Evolutionary conservation across 495 filamentous ascomycete species (phyloP), one percentile per base, ranked within the genome.

Genomic region (Lasiosphaeria miniovina): DNA sequence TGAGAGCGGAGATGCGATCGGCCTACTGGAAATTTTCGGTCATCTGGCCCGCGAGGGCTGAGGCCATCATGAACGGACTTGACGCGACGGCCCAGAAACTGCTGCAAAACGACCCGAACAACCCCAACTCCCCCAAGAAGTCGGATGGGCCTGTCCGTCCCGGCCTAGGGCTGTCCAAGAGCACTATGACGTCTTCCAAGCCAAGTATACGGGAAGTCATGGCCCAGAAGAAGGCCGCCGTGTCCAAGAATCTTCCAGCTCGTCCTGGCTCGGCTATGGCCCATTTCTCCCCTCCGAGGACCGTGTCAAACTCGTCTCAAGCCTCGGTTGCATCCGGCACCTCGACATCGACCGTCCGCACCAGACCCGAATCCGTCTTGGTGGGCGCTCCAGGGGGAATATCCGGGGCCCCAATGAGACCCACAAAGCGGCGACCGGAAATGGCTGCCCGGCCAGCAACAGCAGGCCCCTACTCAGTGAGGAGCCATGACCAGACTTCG

Each of bases 11-110:
- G 34, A 91, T 90, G 83, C 84, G 94, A 64, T 76, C 81, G 36
- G 89, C 90, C 3, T 98, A 89, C 70, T 97, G 93, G 92, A 80
- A 78, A 1, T 96, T 91, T 74, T 81, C 83, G 10, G 68, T 68
- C 14, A 82, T 89, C 17, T 98, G 91, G 91, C 86, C 90, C 0
- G 82, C 86, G 5, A 84, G 78, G 64, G 90, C 90, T n/a, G 84
- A 92, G 61, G 74, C 74, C 4, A 90, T 97, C 55, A 82, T 94
- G 78, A 83, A 82, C 46, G 77, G 75, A 14, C 81, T 97, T 6
- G 92, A 96, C 61, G 59, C 82, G 9, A 89, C 88, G 31, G 86
- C 90, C 4, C 87, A 88, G 65, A 82, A 83, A 36, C 71, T 90
- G 36, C 74, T 98, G 14, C 86, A 92, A 64, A 92, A 90, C 51